phyloP scores from a whole-genome alignment of 768 basidiomycete species.

The Boletellus ananiceps region DNA sequence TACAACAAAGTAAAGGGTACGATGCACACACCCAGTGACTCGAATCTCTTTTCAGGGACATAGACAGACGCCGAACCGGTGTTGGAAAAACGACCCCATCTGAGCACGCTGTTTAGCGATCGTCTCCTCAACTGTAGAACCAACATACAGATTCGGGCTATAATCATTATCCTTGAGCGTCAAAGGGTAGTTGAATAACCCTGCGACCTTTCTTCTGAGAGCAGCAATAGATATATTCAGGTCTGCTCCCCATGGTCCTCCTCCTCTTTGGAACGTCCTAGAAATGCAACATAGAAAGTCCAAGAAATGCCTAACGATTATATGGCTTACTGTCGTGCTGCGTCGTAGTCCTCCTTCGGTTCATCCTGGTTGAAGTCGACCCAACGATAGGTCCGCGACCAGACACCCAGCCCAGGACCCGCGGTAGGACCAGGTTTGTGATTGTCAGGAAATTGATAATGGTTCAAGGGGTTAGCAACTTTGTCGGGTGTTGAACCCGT shows the following conservation, averaged over 20 bases:
- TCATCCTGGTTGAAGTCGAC: not conserved
- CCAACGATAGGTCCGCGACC: slow-evolving; percentile 16
- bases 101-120: too few species aligned
- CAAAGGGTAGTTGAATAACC: slow-evolving; percentile 15
- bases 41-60: too few species aligned
- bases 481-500: not conserved
- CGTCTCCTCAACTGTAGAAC: not conserved
- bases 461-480: not conserved
- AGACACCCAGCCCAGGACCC: not conserved
- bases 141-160: slow-evolving; percentile 16
- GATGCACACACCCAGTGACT: too few species aligned
- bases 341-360: slow-evolving; percentile 12
- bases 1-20: too few species aligned
- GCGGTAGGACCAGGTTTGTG: too few species aligned
- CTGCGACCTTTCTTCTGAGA: slow-evolving; percentile 15
- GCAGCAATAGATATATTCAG: too few species aligned
- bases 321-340: slow-evolving; percentile 8
- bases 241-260: too few species aligned
- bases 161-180: slow-evolving; percentile 8
- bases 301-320: too few species aligned
- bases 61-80: too few species aligned
- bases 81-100: too few species aligned
- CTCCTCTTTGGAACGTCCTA: slow-evolving; percentile 1
- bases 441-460: not conserved
- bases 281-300: not conserved